Conservation (phyloP, 2,329 filamentous ascomycete species). For the Phyllosticta ampelicida region DNA sequence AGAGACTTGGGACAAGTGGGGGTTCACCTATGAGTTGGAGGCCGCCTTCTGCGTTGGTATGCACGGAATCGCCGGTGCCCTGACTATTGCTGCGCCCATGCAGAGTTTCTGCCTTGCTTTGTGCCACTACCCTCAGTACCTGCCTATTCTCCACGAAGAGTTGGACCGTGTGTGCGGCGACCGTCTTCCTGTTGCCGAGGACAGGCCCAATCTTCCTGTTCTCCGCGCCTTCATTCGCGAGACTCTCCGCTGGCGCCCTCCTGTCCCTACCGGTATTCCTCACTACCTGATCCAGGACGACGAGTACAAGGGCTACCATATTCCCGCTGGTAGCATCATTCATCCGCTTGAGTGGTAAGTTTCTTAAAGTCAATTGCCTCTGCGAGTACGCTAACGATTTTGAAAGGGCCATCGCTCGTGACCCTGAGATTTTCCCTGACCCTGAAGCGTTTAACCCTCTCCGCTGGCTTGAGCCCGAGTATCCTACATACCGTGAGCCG, state of each 20-base stretch:
- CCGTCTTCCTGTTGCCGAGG: slow-evolving; percentile 25
- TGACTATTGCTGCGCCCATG: slow-evolving; percentile 38
- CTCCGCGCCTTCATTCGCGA: slow-evolving; percentile 30
- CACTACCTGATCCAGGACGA: slow-evolving; percentile 46
- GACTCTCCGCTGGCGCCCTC: slow-evolving; percentile 35
- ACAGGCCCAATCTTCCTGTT: slow-evolving; percentile 29
- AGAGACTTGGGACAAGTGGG: slow-evolving; percentile 28
- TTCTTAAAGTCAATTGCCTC: not conserved
- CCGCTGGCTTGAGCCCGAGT: slow-evolving; percentile 42
- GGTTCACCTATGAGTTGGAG: slow-evolving; percentile 33
- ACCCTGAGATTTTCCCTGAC: slow-evolving; percentile 40
- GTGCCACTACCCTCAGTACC: slow-evolving; percentile 34
- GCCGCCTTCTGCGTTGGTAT: slow-evolving; percentile 38
- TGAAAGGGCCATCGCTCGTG: slow-evolving; percentile 41
- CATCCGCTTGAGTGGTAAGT: slow-evolving; percentile 35
- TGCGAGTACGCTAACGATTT: slow-evolving; percentile 12
- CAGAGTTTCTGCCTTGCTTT: slow-evolving; percentile 38
- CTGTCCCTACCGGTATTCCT: slow-evolving; percentile 39
- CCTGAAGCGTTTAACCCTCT: slow-evolving; percentile 43
- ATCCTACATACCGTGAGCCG: slow-evolving; percentile 43
- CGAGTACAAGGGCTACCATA: slow-evolving; percentile 45
- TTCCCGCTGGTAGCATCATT: slow-evolving; percentile 43
- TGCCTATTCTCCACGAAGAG: slow-evolving; percentile 31
- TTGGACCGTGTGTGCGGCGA: slow-evolving; percentile 31
- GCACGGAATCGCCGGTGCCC: slow-evolving; percentile 37